phyloP scores from a whole-genome alignment of 208 protist genomes.

The Leishmania tropica region DNA sequence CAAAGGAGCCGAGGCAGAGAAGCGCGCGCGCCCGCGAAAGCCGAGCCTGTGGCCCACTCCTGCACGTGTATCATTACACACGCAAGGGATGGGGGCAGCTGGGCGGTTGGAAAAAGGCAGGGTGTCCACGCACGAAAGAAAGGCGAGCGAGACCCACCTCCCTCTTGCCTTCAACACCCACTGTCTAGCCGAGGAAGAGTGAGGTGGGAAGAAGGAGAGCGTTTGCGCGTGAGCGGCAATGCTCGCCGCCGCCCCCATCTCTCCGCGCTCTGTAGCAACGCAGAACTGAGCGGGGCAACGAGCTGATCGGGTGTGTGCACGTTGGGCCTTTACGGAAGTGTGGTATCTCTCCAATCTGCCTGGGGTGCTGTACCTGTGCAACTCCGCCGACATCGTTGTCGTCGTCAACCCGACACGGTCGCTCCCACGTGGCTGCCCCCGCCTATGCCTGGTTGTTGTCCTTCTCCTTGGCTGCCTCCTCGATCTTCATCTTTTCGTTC shows the following conservation, averaged over 20 bases:
- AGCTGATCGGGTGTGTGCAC: not conserved
- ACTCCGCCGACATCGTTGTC: not conserved
- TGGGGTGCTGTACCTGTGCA: not conserved
- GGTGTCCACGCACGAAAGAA: not conserved
- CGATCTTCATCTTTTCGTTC: slow-evolving; percentile 62
- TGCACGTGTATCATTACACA: not conserved
- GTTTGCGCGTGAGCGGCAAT: not conserved
- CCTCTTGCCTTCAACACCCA: not conserved
- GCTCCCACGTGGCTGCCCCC: not conserved
- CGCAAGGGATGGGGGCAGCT: not conserved
- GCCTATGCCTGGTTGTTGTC: slow-evolving; percentile 12
- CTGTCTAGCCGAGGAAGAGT: not conserved
- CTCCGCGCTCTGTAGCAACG: not conserved
- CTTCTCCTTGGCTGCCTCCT: slow-evolving; percentile 48
- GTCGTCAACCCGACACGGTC: not conserved
- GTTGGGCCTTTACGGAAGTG: not conserved
- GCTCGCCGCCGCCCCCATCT: not conserved
- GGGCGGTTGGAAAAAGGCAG: not conserved
- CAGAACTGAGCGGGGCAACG: not conserved
- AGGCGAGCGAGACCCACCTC: not conserved
- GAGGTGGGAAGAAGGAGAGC: not conserved
- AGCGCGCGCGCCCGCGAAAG: not conserved
- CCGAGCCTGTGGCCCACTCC: not conserved
- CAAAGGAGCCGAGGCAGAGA: not conserved
- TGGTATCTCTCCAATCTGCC: not conserved